Evolutionary conservation across 495 filamentous ascomycete species (phyloP).

Genomic region (Penicillium waksmanii): DNA sequence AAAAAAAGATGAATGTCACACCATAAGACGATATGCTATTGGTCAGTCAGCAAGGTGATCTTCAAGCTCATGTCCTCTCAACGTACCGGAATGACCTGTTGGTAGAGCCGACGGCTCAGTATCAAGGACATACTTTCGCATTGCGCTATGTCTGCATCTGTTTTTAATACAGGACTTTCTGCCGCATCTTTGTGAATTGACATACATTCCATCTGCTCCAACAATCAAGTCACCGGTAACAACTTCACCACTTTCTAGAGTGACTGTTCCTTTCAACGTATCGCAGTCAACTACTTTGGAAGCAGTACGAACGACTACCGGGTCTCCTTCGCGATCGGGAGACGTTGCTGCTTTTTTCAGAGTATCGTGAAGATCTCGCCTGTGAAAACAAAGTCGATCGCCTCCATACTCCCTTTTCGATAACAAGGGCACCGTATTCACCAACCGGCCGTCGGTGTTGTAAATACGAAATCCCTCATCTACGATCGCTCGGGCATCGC

Average conservation of each 20-base stretch:
- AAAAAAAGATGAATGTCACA: background rate
- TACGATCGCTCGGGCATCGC: slow-evolving; percentile 23
- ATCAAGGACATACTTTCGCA: slow-evolving; percentile 20
- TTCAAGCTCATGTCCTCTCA: background rate
- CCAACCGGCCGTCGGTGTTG: slow-evolving; percentile 26
- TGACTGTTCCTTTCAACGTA: slow-evolving; percentile 21
- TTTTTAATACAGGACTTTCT: background rate
- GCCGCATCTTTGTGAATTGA: background rate
- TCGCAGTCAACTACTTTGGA: slow-evolving; percentile 25
- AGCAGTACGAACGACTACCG: slow-evolving; percentile 20
- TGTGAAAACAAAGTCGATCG: slow-evolving; percentile 32
- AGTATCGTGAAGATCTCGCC: slow-evolving; percentile 32
- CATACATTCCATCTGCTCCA: slow-evolving; percentile 53
- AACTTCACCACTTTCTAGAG: slow-evolving; percentile 28
- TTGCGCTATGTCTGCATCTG: slow-evolving; percentile 18
- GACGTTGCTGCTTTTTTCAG: slow-evolving; percentile 24
- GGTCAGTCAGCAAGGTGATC: background rate
- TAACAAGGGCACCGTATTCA: slow-evolving; percentile 25
- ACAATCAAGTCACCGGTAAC: slow-evolving; percentile 40
- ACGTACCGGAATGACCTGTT: slow-evolving; percentile 30
- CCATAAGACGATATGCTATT: slow-evolving; percentile 32
- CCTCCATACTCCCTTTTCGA: slow-evolving; percentile 28
- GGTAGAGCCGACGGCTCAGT: slow-evolving; percentile 13
- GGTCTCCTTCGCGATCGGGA: slow-evolving; percentile 18
- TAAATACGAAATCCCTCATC: slow-evolving; percentile 37